A percentile compares a stretch with the other conserved stretches of the same genome.
phyloP scores from a whole-genome alignment of 169 alveolate genomes.

The Plasmodium sp. region DNA sequence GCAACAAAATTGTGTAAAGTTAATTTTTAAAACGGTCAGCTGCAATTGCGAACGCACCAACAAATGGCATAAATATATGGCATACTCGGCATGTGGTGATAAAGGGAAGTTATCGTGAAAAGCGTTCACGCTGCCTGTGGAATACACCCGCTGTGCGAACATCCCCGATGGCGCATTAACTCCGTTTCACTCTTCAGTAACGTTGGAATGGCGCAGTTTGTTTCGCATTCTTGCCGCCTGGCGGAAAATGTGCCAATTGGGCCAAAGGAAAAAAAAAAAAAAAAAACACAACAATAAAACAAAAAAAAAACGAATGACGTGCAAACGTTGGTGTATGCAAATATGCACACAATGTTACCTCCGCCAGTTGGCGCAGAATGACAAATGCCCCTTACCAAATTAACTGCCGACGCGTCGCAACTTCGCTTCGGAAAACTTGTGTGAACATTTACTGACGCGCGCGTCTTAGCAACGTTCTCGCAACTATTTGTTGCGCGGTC shows the following conservation, averaged over 20 bases:
- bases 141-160: neutral
- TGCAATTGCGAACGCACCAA: neutral
- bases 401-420: neutral
- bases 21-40: neutral
- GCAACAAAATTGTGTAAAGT: neutral
- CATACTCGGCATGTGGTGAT: neutral
- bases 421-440: neutral
- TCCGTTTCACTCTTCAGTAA: neutral
- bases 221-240: neutral
- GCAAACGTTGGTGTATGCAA: neutral
- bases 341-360: neutral
- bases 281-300: neutral
- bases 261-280: neutral
- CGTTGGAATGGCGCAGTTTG: neutral
- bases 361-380: neutral
- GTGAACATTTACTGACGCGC: neutral
- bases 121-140: neutral
- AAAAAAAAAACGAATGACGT: neutral
- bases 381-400: neutral
- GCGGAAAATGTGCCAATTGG: neutral
- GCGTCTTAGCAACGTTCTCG: neutral
- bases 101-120: neutral
- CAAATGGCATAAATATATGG: neutral
- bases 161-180: neutral
- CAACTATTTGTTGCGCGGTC: neutral